Evolutionary conservation across 2,329 filamentous ascomycete genomes (phyloP), one percentile per base, ranked within the genome.

Genomic region (Ceratocystis colombiana): DNA sequence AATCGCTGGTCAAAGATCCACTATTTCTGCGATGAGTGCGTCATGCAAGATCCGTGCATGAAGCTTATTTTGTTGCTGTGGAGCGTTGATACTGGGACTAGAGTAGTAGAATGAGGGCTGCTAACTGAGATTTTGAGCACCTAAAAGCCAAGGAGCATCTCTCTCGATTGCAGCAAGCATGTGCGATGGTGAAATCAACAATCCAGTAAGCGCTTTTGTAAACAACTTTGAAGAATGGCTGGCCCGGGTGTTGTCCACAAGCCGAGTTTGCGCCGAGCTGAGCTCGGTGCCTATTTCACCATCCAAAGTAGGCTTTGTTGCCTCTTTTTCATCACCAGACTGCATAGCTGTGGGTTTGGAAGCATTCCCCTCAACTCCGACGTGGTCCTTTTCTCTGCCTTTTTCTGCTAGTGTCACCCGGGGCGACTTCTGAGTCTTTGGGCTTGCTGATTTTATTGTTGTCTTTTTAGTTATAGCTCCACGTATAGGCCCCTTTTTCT

Each of bases 141-240:
- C 64, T 37, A 66, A 59, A 33, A 66, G 28, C 64, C 64, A 66
- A 15, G 64, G 50, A 28, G 64, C 64, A 10, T 61, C 44, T 45
- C 25, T 61, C 61, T 66, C 64, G 15, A 66, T 66, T 17, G 64
- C 55, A 10, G 55, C n/a, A 48, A 66, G 20, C 64, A 66, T 62
- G 33, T 46, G 10, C 3, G 25, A n/a, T 10, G 64, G 64, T 5
- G 25, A 46, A 7, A 48, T 20, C 1, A 66, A 50, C 3, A 66
- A 37, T 10, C 55, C 55, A 17, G 64, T 50, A 30, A 66, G 22
- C 4, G 53, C 55, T n/a, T 48, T 53, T 53, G 25, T n/a, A n/a
- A 64, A 22, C 48, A 57, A 37, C 17, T 57, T 25, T 15, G 61
- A 46, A 20, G 61, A 63, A 33, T 41, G 61, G 3, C 41, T 17